Conservation (phyloP, 2,329 filamentous ascomycete species). For the Exophiala xenobiotica region DNA sequence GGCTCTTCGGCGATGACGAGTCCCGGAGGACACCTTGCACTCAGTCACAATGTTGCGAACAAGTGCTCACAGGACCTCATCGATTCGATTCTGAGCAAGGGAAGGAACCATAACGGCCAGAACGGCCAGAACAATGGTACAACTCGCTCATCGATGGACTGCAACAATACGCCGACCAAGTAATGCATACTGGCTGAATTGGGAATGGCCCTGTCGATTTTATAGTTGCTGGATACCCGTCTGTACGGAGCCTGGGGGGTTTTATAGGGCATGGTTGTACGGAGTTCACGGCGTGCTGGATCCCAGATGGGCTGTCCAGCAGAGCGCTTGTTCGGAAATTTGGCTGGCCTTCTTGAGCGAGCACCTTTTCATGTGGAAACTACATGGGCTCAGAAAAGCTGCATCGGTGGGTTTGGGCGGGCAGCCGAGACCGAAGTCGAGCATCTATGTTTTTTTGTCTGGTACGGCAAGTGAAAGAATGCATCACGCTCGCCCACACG, state of each 20-base stretch:
- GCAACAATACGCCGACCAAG: background rate
- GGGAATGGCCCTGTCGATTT: background rate
- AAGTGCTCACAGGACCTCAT: slow-evolving; percentile 21
- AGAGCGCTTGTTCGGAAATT: too few species aligned
- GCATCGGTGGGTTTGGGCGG: too few species aligned
- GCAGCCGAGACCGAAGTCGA: too few species aligned
- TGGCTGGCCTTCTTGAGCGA: too few species aligned
- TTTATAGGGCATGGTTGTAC: background rate
- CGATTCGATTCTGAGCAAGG: slow-evolving; percentile 20
- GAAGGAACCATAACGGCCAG: slow-evolving; percentile 4
- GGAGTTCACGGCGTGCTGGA: too few species aligned
- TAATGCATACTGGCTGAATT: background rate
- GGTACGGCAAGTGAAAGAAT: too few species aligned
- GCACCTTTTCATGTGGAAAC: too few species aligned
- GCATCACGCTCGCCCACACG: too few species aligned
- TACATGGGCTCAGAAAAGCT: too few species aligned
- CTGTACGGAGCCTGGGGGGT: too few species aligned
- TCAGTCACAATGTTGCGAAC: slow-evolving; percentile 8
- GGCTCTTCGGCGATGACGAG: slow-evolving; percentile 3
- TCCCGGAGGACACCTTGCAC: background rate
- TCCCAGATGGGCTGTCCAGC: too few species aligned
- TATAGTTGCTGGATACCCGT: background rate
- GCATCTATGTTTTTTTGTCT: too few species aligned
- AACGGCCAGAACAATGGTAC: background rate
- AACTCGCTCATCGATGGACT: background rate